Conservation (phyloP, 2,329 filamentous ascomycete species). For the Leptosphaerulina australis region DNA sequence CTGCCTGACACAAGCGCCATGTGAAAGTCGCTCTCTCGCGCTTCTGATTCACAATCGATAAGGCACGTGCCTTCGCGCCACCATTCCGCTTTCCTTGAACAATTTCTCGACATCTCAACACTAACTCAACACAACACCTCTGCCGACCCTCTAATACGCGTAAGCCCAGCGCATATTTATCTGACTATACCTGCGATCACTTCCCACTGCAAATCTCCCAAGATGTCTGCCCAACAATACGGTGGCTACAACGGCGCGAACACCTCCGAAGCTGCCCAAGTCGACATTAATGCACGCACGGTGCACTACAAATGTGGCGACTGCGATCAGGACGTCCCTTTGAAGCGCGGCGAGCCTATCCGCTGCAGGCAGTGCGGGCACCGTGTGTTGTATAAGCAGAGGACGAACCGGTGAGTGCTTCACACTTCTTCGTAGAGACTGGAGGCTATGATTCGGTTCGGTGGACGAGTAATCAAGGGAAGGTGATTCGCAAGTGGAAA, state of each 20-base stretch:
- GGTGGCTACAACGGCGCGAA: conserved; percentile 17
- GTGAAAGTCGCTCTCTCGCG: conserved; percentile 6
- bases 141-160: neutral
- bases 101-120: conserved; percentile 8
- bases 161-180: neutral
- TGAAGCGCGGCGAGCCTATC: conserved; percentile 80
- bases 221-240: conserved; percentile 19
- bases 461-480: neutral
- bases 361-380: conserved; percentile 93
- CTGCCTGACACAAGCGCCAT: conserved; percentile 9
- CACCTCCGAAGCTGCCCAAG: conserved; percentile 23
- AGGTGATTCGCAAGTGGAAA: neutral
- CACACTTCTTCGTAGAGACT: neutral
- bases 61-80: conserved; percentile 14
- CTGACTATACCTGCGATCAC: neutral
- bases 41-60: conserved; percentile 9
- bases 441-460: neutral
- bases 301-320: conserved; percentile 72
- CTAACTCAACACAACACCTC: neutral
- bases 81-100: conserved; percentile 5
- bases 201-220: neutral
- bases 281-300: conserved; percentile 52
- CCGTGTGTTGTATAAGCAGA: conserved; percentile 94
- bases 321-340: conserved; percentile 76
- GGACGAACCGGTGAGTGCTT: conserved; percentile 86